phyloP scores from a whole-genome alignment of 2,329 filamentous ascomycete species.

The Endoconidiophora polonica region DNA sequence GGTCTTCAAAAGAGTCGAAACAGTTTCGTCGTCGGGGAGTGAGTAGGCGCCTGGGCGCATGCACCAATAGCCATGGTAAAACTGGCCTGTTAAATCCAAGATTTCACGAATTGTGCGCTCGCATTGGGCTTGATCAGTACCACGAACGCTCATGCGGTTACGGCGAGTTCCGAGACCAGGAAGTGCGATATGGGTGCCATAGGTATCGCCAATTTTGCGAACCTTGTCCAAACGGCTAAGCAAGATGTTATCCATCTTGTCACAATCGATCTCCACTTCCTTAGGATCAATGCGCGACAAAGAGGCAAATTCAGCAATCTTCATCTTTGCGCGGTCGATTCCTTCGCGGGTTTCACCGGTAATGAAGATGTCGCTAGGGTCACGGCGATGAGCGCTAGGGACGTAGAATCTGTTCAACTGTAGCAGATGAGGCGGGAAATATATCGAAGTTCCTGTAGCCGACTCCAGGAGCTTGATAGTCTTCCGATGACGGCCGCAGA shows the following conservation, averaged over 20 bases:
- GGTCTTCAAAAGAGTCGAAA: slow-evolving; percentile 59
- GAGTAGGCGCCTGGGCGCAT: slow-evolving; percentile 19
- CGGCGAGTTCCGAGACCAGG: slow-evolving; percentile 75
- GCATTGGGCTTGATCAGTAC: slow-evolving; percentile 80
- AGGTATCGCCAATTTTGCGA: slow-evolving; percentile 91
- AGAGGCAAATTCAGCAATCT: slow-evolving; percentile 70
- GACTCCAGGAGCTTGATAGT: slow-evolving; percentile 98
- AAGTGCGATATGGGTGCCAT: slow-evolving; percentile 88
- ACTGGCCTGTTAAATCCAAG: slow-evolving; percentile 93
- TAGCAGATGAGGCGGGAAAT: slow-evolving; percentile 90
- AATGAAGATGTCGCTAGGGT: slow-evolving; percentile 84
- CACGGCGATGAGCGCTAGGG: slow-evolving; percentile 61
- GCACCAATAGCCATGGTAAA: slow-evolving; percentile 95
- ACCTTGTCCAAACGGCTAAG: slow-evolving; percentile 88
- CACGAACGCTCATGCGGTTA: slow-evolving; percentile 75
- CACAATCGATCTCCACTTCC: slow-evolving; percentile 73
- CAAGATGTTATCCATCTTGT: slow-evolving; percentile 89
- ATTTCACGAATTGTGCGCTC: slow-evolving; percentile 91
- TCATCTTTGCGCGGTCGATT: slow-evolving; percentile 78
- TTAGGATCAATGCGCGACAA: slow-evolving; percentile 77
- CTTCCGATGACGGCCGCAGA: slow-evolving; percentile 85
- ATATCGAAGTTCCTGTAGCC: slow-evolving; percentile 87
- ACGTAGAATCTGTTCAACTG: slow-evolving; percentile 82
- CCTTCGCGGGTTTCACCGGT: slow-evolving; percentile 75
- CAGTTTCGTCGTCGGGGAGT: slow-evolving; percentile 5